Evolutionary conservation across 2,329 filamentous ascomycete species (phyloP).

Genomic region (Lasiodiplodia gonubiensis): DNA sequence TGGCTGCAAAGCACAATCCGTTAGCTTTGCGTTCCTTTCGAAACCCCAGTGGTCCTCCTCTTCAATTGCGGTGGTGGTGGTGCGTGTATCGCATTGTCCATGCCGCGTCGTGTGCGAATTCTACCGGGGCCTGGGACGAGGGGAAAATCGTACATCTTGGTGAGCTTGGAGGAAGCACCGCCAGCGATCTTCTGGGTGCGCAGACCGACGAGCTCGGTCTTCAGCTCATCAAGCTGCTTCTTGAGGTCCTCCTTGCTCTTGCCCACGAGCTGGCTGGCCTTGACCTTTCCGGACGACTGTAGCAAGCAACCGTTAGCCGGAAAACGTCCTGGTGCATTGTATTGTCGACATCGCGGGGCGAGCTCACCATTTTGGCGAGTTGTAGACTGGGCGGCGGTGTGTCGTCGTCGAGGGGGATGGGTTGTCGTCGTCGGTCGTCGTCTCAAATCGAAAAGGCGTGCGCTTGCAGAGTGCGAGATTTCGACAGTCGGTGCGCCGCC

Average conservation of each 20-base stretch:
- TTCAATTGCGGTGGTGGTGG: background rate
- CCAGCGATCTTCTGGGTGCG: conserved; percentile 97
- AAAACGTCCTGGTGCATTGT: conserved; percentile 23
- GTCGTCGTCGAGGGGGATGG: conserved; percentile 25
- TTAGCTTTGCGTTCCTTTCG: conserved; percentile 20
- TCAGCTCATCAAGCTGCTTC: conserved; percentile 93
- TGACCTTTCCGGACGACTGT: conserved; percentile 76
- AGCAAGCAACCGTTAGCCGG: conserved; percentile 40
- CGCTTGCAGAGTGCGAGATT: conserved; percentile 17
- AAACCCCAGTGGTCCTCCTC: background rate
- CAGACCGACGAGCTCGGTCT: conserved; percentile 94
- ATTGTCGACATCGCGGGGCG: conserved; percentile 20
- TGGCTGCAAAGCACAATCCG: conserved; percentile 65
- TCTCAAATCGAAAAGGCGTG: conserved; percentile 25
- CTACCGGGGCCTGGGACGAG: conserved; percentile 36
- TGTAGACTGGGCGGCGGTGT: conserved; percentile 35
- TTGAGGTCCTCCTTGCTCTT: conserved; percentile 99
- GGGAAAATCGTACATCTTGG: conserved; percentile 79
- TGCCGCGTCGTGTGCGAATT: conserved; percentile 10
- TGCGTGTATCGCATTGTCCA: background rate
- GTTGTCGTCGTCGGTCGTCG: conserved; percentile 31
- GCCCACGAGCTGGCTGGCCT: conserved; percentile 95
- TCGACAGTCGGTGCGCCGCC: conserved; percentile 27
- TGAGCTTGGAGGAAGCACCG: conserved; percentile 93
- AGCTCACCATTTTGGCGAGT: conserved; percentile 44